Base-by-base conservation (phyloP, 2,329 filamentous ascomycete species). In the Curvularia spicifera region DNA sequence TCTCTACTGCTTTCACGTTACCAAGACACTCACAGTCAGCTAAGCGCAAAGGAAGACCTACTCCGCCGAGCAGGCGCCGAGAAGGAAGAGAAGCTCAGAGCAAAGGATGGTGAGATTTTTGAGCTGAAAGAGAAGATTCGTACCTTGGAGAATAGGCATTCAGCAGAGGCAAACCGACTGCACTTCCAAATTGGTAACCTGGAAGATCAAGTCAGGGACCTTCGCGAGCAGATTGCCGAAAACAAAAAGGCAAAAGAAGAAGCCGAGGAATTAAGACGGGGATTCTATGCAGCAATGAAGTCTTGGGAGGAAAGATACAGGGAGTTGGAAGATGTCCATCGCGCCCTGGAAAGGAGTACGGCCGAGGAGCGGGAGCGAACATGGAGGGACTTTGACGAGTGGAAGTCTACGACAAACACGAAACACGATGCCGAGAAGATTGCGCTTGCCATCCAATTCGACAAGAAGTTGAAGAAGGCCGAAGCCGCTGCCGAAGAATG, bases 91-190 rank as follows among this genome's bases (percentile, higher is more conserved):
- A 79, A 78, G 29, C 68, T 85, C 35, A 80, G 81, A 71, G 78
- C 78, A 51, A 85, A 85, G 66, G 82, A 85, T 47, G 69, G 73
- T 48, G 82, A 85, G 61, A 83, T 86, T 53, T 79, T 81, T 60
- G 77, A 79, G 13, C 65, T 85, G 60, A 82, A 82, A 54, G 77
- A 79, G 24, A 82, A 83, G 64, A 78, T 85, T 66, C 78, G 79
- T 44, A 80, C 78, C 45, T 75, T 82, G 18, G 79, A 81, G 46
- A 79, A 79, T 51, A 81, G 83, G 57, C 81, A 81, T 58, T 80
- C 81, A 0, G 78, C 79, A 45, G 83, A 86, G 63, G 78, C 76
- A 51, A 82, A 76, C 51, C 80, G 82, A 60, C 76, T 85, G 8
- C 78, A 81, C 31, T 73, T 83, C 40, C 80, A 86, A 60, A 77